These are phyloP conservation scores for Phytophthora sojae DNA, from an alignment of 352 stramenopile species.

Conservation along the genomic window DNA sequence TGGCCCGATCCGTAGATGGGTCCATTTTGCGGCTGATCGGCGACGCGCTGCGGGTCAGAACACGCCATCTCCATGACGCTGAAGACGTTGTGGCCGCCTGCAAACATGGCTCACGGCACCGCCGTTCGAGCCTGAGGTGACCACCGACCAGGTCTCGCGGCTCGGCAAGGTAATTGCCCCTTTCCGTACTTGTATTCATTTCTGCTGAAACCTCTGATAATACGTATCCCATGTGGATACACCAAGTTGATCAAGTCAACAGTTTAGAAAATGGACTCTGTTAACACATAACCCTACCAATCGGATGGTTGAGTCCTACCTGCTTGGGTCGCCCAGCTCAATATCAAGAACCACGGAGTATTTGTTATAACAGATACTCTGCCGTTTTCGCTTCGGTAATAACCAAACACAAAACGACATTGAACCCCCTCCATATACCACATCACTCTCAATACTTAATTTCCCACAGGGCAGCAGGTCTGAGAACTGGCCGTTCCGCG, in stretches of 20 bases:
- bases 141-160: no score
- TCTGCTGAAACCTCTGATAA: not conserved
- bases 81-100: not conserved
- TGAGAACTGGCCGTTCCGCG: conserved; percentile 10
- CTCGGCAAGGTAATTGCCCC: no score
- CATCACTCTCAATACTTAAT: not conserved
- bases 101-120: not conserved
- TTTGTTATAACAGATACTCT: not conserved
- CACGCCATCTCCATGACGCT: not conserved
- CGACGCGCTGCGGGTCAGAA: not conserved
- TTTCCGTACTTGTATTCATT: no score
- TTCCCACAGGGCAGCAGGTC: not conserved
- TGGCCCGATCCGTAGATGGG: not conserved
- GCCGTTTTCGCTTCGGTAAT: no score
- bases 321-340: not conserved
- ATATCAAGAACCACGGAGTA: not conserved
- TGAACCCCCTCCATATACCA: not conserved
- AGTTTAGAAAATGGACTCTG: not conserved
- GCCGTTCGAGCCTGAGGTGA: not conserved
- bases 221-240: not conserved
- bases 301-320: not conserved
- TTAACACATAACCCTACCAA: not conserved
- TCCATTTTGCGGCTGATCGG: not conserved
- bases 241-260: not conserved
- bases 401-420: no score